These are phyloP conservation scores for Amanita rubescens DNA, from an alignment of 768 basidiomycete species.

Conservation along the genomic window DNA sequence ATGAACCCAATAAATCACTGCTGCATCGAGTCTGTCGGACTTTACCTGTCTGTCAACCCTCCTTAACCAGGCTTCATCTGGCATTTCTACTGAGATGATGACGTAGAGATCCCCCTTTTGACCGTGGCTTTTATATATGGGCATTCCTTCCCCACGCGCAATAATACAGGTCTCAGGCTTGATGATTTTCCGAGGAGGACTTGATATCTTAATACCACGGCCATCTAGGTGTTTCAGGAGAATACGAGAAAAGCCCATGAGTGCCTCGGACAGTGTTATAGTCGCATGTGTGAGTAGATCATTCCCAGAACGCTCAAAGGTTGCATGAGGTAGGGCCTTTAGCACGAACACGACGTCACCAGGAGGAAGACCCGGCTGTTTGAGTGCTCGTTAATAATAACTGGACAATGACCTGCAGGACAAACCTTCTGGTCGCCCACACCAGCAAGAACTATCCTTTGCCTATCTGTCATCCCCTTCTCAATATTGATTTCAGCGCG, in stretches of 20 bases:
- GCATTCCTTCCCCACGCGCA: constrained; percentile 87
- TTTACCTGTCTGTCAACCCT: constrained; percentile 53
- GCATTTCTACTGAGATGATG: constrained; percentile 85
- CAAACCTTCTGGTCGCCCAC: constrained; percentile 86
- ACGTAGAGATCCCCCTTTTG: constrained; percentile 78
- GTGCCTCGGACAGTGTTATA: constrained; percentile 88
- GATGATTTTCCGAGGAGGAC: constrained; percentile 70
- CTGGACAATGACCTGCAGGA: background rate
- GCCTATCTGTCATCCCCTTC: constrained; percentile 76
- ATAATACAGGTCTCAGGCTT: constrained; percentile 67
- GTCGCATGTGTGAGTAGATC: constrained; percentile 76
- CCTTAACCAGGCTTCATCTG: constrained; percentile 67
- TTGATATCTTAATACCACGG: constrained; percentile 74
- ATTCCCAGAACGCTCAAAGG: constrained; percentile 77
- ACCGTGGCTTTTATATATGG: constrained; percentile 55
- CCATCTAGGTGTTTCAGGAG: constrained; percentile 90
- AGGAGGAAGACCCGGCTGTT: constrained; percentile 74
- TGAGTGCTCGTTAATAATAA: background rate
- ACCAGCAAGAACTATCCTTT: constrained; percentile 83
- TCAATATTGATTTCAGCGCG: constrained; percentile 84
- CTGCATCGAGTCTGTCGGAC: background rate
- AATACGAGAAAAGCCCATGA: constrained; percentile 91
- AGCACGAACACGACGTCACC: constrained; percentile 90
- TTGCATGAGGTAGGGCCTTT: constrained; percentile 56
- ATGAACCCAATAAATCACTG: background rate